A percentile compares a stretch with the other conserved stretches of the same genome.
Conservation (phyloP, 306 rosid species). For the Vigna trinervia region DNA sequence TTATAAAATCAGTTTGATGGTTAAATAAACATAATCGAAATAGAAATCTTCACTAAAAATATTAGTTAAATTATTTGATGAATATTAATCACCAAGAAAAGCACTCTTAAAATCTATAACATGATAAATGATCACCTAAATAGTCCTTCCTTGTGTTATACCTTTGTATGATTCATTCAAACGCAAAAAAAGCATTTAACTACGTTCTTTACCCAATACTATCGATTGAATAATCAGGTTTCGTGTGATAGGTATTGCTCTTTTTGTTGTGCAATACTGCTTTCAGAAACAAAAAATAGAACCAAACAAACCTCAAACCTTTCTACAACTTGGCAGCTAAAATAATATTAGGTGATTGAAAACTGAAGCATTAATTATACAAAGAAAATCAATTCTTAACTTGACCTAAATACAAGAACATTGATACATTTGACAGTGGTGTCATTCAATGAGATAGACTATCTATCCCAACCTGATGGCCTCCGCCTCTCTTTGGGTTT, state of each 20-base stretch:
- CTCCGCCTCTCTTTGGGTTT: slow-evolving; percentile 84
- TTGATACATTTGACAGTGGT: slow-evolving; percentile 38
- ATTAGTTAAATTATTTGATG: no score
- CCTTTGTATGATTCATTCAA: not conserved
- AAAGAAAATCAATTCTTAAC: slow-evolving; percentile 46
- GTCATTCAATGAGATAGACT: slow-evolving; percentile 39
- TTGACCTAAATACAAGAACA: slow-evolving; percentile 36
- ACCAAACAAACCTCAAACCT: slow-evolving; percentile 3
- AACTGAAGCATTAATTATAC: slow-evolving; percentile 48
- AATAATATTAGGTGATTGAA: slow-evolving; percentile 25
- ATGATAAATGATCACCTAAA: not conserved
- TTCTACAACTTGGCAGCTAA: slow-evolving; percentile 27
- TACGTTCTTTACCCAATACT: not conserved
- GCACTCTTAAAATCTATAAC: no score
- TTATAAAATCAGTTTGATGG: no score
- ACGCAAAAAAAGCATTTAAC: not conserved
- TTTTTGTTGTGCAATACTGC: not conserved
- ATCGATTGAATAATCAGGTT: not conserved
- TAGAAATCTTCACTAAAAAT: no score
- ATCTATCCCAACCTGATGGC: slow-evolving; percentile 93
- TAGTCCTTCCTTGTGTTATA: not conserved
- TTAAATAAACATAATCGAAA: no score
- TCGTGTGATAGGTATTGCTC: not conserved
- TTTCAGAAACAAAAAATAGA: not conserved
- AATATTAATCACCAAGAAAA: no score